Conservation (phyloP, 495 filamentous ascomycete genomes). For the Daldinia decipiens region DNA sequence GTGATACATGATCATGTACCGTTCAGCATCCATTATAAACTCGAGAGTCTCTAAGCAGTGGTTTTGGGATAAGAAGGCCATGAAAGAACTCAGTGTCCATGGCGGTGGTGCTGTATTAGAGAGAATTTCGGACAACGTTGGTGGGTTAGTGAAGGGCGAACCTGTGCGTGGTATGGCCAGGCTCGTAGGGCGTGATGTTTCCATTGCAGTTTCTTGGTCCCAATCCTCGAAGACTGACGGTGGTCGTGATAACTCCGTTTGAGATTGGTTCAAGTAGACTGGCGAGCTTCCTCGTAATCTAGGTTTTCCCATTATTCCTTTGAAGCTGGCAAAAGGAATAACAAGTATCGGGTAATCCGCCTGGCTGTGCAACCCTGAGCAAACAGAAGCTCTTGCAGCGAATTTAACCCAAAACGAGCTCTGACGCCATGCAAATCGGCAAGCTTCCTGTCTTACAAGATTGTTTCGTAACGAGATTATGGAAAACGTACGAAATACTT, state of each 20-base stretch:
- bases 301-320: slow-evolving; percentile 58
- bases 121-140: slow-evolving; percentile 87
- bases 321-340: slow-evolving; percentile 19
- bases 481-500: slow-evolving; percentile 28
- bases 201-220: slow-evolving; percentile 58
- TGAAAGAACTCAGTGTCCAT: slow-evolving; percentile 94
- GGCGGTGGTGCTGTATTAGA: slow-evolving; percentile 87
- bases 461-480: slow-evolving; percentile 34
- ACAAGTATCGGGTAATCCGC: slow-evolving; percentile 40
- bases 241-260: slow-evolving; percentile 52
- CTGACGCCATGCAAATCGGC: slow-evolving; percentile 33
- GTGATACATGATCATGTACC: slow-evolving; percentile 81
- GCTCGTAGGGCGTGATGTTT: slow-evolving; percentile 57
- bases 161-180: slow-evolving; percentile 55
- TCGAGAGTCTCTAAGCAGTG: slow-evolving; percentile 97
- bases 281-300: slow-evolving; percentile 56
- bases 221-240: slow-evolving; percentile 55
- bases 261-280: slow-evolving; percentile 51
- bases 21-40: slow-evolving; percentile 93
- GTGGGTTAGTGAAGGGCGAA: slow-evolving; percentile 69
- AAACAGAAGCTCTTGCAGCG: slow-evolving; percentile 42
- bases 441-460: slow-evolving; percentile 33
- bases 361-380: slow-evolving; percentile 38
- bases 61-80: slow-evolving; percentile 96
- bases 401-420: slow-evolving; percentile 41